A percentile compares a stretch with the other conserved stretches of the same genome.
These are phyloP conservation scores for Wolfiporia cocos DNA, from an alignment of 1,284 basidiomycete species.

Conservation along the genomic window DNA sequence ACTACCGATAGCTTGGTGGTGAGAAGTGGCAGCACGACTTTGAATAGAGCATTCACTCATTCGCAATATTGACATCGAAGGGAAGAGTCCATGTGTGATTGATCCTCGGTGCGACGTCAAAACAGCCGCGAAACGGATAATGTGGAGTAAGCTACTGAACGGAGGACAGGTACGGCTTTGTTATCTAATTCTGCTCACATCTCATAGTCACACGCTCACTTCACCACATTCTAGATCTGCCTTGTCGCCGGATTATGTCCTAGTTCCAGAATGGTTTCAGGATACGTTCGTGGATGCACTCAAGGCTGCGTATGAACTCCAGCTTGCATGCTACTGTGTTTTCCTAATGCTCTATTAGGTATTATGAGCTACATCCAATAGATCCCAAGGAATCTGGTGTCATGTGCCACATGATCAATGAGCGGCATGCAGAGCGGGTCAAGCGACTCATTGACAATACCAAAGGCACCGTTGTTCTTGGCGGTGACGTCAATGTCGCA, in stretches of 20 bases:
- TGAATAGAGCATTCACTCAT: too few relatives aligned
- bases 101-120: conserved; percentile 63
- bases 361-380: conserved; percentile 6
- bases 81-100: conserved; percentile 82
- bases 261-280: conserved; percentile 61
- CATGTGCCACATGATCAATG: conserved; percentile 26
- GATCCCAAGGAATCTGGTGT: conserved; percentile 2
- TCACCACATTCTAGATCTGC: conserved; percentile 33
- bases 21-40: too few relatives aligned
- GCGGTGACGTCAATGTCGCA: conserved; percentile 57
- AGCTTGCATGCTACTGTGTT: too few relatives aligned
- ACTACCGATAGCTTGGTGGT: too few relatives aligned
- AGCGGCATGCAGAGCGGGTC: conserved; percentile 53
- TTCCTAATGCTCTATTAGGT: too few relatives aligned
- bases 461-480: conserved; percentile 63
- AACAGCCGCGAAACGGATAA: conserved; percentile 55
- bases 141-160: conserved; percentile 81
- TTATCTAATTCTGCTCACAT: conserved; percentile 53
- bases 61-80: too few relatives aligned
- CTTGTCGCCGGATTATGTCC: conserved; percentile 80
- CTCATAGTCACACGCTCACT: not conserved
- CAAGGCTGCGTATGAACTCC: conserved; percentile 47
- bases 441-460: conserved; percentile 56
- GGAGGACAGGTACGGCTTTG: conserved; percentile 65
- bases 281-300: conserved; percentile 60